Evolutionary conservation across 2,329 filamentous ascomycete species (phyloP).

Genomic region (Mycogone perniciosa): DNA sequence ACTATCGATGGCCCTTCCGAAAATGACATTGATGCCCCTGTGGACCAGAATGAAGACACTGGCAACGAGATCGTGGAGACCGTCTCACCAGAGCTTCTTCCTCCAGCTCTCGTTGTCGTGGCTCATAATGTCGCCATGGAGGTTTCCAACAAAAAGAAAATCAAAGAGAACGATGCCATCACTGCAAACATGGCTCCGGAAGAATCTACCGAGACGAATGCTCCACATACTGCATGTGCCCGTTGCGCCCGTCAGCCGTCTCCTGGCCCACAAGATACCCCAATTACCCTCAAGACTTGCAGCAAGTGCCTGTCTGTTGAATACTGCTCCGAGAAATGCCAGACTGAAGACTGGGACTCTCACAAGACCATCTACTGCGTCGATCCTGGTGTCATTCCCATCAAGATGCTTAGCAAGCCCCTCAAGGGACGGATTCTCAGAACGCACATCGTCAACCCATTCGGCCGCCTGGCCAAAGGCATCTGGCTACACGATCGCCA

Average conservation of each 20-base stretch:
- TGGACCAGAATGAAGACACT: too few species aligned
- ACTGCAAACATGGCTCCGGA: too few species aligned
- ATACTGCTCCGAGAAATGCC: slow-evolving; percentile 1
- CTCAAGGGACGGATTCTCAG: not conserved
- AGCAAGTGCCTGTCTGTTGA: not conserved
- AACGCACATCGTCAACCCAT: not conserved
- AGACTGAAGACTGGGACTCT: slow-evolving; percentile 1
- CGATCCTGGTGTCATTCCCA: not conserved
- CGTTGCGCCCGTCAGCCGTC: not conserved
- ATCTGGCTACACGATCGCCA: slow-evolving; percentile 6
- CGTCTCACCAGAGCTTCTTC: too few species aligned
- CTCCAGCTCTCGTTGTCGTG: too few species aligned
- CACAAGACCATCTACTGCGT: slow-evolving; percentile 4
- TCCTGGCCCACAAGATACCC: not conserved
- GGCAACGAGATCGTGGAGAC: too few species aligned
- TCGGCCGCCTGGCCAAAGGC: not conserved
- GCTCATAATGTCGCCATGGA: too few species aligned
- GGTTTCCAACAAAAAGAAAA: too few species aligned
- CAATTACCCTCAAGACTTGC: not conserved
- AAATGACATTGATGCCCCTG: too few species aligned
- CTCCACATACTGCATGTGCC: slow-evolving; percentile 1
- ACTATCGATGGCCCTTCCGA: too few species aligned
- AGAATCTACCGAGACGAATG: not conserved
- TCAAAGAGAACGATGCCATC: too few species aligned
- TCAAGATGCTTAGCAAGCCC: not conserved